Evolutionary conservation across 228 moss, liverwort and hornwort genomes (phyloP).

Genomic region (Sphagnum fallax): DNA sequence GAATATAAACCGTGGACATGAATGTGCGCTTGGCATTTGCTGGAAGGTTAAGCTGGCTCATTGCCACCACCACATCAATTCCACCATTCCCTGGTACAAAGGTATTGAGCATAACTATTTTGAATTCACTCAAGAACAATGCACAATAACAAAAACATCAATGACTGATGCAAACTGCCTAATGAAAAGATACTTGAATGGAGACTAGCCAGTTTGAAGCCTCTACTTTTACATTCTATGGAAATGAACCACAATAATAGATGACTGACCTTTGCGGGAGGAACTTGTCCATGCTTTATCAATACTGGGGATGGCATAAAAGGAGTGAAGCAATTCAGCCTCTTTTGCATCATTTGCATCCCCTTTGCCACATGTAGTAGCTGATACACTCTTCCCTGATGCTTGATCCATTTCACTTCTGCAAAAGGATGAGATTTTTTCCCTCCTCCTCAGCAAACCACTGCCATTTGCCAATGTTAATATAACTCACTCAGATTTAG

Average conservation of each 20-base stretch:
- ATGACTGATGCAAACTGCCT: too few species aligned
- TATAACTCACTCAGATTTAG: not conserved
- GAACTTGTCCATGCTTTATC: conserved; percentile 97
- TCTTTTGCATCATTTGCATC: conserved; percentile 53
- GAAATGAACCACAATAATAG: not conserved
- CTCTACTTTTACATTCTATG: too few species aligned
- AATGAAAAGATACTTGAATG: too few species aligned
- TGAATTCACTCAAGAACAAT: not conserved
- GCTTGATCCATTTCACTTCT: conserved; percentile 45
- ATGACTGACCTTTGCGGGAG: conserved; percentile 44
- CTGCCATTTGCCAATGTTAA: not conserved
- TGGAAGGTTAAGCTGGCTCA: conserved; percentile 88
- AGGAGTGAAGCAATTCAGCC: conserved; percentile 86
- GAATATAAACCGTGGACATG: conserved; percentile 84
- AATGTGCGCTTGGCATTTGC: conserved; percentile 89
- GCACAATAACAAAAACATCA: too few species aligned
- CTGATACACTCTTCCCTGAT: conserved; percentile 36
- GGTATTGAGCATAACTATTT: not conserved
- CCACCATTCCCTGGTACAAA: conserved; percentile 58
- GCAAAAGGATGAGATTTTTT: not conserved
- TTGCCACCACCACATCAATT: conserved; percentile 88
- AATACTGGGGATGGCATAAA: conserved; percentile 80
- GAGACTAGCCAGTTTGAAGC: too few species aligned
- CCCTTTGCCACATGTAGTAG: conserved; percentile 36
- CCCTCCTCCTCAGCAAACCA: conserved; percentile 21